A percentile compares a stretch with the other conserved stretches of the same genome.
Conservation (phyloP, 257 asterid genomes). For the Jaltomata sinuosa region DNA sequence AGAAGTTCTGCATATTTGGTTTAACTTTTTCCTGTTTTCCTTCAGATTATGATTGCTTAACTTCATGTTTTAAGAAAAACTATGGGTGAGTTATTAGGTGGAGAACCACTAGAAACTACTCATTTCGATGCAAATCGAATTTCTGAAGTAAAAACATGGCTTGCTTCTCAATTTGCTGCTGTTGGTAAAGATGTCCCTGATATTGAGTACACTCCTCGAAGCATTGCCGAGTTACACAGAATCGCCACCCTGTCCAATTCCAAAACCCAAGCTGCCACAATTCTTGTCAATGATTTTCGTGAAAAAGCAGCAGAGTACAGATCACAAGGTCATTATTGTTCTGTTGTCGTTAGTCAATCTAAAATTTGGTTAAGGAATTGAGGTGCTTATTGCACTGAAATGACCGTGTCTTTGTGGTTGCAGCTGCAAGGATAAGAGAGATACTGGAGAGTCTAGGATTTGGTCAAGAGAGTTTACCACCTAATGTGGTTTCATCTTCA, state of each 20-base stretch:
- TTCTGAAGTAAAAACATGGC: conserved; percentile 50
- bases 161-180: conserved; percentile 65
- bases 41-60: neutral
- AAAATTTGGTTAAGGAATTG: neutral
- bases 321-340: conserved; percentile 51
- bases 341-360: neutral
- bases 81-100: neutral
- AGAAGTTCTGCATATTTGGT: too few relatives aligned
- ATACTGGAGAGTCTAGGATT: conserved; percentile 83
- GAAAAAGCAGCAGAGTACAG: conserved; percentile 82
- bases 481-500: conserved; percentile 75
- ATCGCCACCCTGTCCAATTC: conserved; percentile 73
- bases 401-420: conserved; percentile 2
- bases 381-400: neutral
- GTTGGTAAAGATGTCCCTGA: conserved; percentile 83
- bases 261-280: conserved; percentile 81
- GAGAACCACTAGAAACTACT: neutral
- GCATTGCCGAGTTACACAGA: conserved; percentile 64
- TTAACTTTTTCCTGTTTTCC: neutral
- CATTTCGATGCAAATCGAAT: neutral
- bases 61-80: neutral
- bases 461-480: conserved; percentile 81
- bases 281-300: conserved; percentile 79
- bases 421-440: conserved; percentile 93
- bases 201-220: conserved; percentile 78